Evolutionary conservation across 2,329 filamentous ascomycete species (phyloP).

Genomic region (Pseudogymnoascus sp.): DNA sequence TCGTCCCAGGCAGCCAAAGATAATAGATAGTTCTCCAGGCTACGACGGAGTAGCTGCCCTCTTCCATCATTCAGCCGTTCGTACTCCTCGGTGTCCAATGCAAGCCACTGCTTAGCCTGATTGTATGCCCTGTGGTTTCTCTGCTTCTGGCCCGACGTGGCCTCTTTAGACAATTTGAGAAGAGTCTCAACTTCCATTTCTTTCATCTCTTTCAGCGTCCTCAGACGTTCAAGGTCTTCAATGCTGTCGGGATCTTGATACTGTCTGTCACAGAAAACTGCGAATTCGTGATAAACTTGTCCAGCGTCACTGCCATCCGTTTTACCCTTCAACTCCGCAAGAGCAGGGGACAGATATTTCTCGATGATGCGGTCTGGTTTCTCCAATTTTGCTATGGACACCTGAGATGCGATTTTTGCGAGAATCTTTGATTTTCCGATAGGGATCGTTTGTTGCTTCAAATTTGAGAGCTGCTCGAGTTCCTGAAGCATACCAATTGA

Average conservation of each 20-base stretch:
- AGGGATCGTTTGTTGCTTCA: constrained; percentile 61
- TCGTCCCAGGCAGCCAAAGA: constrained; percentile 78
- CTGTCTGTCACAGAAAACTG: constrained; percentile 89
- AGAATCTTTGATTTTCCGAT: constrained; percentile 72
- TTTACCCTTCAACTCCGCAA: constrained; percentile 67
- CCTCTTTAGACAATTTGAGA: constrained; percentile 44
- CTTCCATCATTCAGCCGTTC: constrained; percentile 68
- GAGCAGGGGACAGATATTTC: constrained; percentile 75
- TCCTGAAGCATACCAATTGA: constrained; percentile 84
- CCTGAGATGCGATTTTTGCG: constrained; percentile 78
- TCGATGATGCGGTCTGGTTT: constrained; percentile 86
- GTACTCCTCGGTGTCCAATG: constrained; percentile 83
- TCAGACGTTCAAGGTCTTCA: constrained; percentile 75
- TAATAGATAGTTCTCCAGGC: constrained; percentile 86
- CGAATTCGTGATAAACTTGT: constrained; percentile 89
- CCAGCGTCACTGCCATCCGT: constrained; percentile 66
- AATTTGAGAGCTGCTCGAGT: constrained; percentile 52
- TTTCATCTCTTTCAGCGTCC: constrained; percentile 72
- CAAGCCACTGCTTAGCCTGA: constrained; percentile 79
- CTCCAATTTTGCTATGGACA: constrained; percentile 82
- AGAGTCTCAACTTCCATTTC: constrained; percentile 71
- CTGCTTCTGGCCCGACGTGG: constrained; percentile 38
- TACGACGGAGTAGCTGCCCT: constrained; percentile 76
- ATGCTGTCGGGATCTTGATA: constrained; percentile 77
- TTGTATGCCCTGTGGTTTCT: constrained; percentile 52